A percentile compares a stretch with the other conserved stretches of the same genome.
Conservation (phyloP, 768 basidiomycete genomes). For the Piloderma croceum region DNA sequence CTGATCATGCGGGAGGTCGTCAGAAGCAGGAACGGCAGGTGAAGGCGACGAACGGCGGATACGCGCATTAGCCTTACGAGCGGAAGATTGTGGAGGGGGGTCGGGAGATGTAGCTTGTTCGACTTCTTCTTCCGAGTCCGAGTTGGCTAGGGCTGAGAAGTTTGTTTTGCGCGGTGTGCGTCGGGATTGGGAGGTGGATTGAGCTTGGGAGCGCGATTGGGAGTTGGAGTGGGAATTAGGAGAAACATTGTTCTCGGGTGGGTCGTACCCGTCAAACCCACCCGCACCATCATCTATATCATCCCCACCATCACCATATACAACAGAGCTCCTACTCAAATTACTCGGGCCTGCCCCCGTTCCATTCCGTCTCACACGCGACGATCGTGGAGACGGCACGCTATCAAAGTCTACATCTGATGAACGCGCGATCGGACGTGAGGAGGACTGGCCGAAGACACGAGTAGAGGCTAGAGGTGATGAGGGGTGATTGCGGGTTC, state of each 20-base stretch:
- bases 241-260: constrained; percentile 9
- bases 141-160: constrained; percentile 46
- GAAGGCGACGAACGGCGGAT: too few relatives aligned
- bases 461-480: constrained; percentile 34
- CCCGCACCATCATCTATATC: background rate
- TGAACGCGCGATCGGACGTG: constrained; percentile 44
- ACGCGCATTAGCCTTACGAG: too few relatives aligned
- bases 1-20: too few relatives aligned
- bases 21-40: too few relatives aligned
- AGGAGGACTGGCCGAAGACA: constrained; percentile 29
- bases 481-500: constrained; percentile 35
- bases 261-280: constrained; percentile 19
- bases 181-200: background rate
- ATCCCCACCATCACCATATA: background rate
- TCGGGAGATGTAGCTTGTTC: constrained; percentile 20
- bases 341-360: too few relatives aligned
- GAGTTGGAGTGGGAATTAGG: too few relatives aligned
- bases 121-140: constrained; percentile 40
- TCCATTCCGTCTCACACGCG: too few relatives aligned
- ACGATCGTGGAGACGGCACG: constrained; percentile 53
- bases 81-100: too few relatives aligned
- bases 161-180: constrained; percentile 32
- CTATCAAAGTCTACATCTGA: constrained; percentile 58
- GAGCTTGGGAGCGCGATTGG: too few relatives aligned
- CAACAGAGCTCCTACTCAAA: background rate